A percentile compares a stretch with the other conserved stretches of the same genome.
These are phyloP conservation scores for Paracoccidioides brasiliensis DNA, from an alignment of 2,329 filamentous ascomycete genomes.

Conservation along the genomic window DNA sequence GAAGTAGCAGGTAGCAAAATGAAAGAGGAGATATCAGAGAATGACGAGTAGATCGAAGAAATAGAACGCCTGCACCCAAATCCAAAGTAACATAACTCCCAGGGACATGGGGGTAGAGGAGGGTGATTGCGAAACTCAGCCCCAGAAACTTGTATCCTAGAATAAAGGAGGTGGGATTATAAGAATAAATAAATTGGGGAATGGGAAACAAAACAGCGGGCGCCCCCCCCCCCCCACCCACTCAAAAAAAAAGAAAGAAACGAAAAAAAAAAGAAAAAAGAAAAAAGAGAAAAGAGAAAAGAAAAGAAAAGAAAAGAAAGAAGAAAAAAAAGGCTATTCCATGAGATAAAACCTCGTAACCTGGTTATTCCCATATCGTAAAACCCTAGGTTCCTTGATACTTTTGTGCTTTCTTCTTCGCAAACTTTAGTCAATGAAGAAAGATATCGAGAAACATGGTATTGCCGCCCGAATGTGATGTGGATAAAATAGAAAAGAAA, in stretches of 20 bases:
- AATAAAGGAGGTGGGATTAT: too few relatives aligned
- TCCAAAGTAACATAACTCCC: too few relatives aligned
- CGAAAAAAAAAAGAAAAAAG: neutral
- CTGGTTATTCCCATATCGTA: neutral
- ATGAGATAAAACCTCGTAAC: neutral
- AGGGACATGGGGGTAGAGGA: too few relatives aligned
- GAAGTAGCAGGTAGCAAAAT: too few relatives aligned
- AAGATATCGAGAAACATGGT: neutral
- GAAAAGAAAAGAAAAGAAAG: too few relatives aligned
- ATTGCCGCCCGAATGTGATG: neutral
- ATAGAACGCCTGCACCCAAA: too few relatives aligned
- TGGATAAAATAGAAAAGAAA: neutral
- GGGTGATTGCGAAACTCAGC: too few relatives aligned
- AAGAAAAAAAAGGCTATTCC: neutral
- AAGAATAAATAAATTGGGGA: neutral
- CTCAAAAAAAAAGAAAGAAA: neutral
- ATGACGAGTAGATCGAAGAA: too few relatives aligned
- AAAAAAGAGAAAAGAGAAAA: neutral
- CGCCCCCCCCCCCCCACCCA: too few relatives aligned
- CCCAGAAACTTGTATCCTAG: too few relatives aligned
- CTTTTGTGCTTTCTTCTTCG: too few relatives aligned
- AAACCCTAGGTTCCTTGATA: neutral
- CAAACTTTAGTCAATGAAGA: neutral
- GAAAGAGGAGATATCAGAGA: too few relatives aligned
- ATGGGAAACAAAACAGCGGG: neutral